Conservation (phyloP, 305 asterid genomes). For the Solanum hybrid region DNA sequence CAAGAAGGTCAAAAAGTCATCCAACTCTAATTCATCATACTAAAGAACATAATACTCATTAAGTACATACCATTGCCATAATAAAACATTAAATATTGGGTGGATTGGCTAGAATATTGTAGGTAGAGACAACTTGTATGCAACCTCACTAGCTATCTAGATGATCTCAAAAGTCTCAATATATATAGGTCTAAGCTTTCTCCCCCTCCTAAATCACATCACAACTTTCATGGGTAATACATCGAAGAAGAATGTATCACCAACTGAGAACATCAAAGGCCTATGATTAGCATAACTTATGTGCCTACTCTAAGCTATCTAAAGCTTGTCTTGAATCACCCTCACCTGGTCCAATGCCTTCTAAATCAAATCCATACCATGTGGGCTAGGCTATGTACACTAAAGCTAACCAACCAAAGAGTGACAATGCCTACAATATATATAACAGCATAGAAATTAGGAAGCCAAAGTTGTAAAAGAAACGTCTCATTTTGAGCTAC, state of each 20-base stretch:
- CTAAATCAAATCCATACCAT: background rate
- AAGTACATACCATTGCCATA: too few species aligned
- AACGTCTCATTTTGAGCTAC: background rate
- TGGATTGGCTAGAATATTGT: background rate
- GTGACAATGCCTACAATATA: background rate
- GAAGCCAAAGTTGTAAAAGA: background rate
- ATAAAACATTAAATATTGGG: background rate
- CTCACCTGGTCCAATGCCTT: background rate
- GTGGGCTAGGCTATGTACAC: background rate
- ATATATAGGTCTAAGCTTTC: background rate
- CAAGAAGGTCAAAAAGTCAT: too few species aligned
- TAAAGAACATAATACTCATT: too few species aligned
- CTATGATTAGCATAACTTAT: background rate
- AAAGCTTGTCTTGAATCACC: background rate
- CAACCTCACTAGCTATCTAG: background rate
- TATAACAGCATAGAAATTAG: background rate
- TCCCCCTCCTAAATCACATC: background rate
- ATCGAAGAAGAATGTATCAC: background rate
- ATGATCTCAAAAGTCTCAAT: background rate
- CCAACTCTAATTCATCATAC: too few species aligned
- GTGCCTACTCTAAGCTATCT: background rate
- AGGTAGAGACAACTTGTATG: background rate
- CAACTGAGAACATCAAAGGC: background rate
- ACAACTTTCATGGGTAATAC: background rate
- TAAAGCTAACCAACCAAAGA: too few species aligned